Base-by-base conservation (phyloP, 768 basidiomycete species). In the Lactarius sp. region DNA sequence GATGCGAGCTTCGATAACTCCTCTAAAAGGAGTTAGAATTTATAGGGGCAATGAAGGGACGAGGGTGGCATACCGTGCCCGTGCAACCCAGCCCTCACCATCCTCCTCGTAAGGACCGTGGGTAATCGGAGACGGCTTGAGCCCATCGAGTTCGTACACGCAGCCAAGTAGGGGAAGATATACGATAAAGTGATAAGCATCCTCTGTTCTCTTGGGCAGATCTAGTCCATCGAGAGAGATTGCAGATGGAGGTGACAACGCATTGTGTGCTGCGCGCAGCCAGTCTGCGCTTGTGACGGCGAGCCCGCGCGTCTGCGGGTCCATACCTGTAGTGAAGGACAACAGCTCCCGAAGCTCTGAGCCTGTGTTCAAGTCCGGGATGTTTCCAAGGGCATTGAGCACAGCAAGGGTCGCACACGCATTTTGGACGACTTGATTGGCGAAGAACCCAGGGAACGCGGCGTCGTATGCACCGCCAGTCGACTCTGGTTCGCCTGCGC, bases 331-430 rank as follows among this genome's bases (percentile, higher is more conserved):
- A 1, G 90, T 87, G 71, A 98, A 98, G 51, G 77, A 82, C 66
- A 87, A 76, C 50, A 97, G 75, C 50, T 94, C 87, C 27, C 79
- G 77, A 13, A 97, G 80, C 69, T 90, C 86, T 6, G 83, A 71
- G 8, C 90, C 89, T 66, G 79, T 79, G 52, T 79, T 74, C 8
- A 91, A 77, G 3, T 80, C 80, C 3, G 85, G 83, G 57, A 92
- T 87, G 73, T 92, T 94, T 62, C 88, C 90, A 22, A 96, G 81
- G 34, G 91, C 92, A 71, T 98, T 97, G 63, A 97, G 77, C 39
- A 96, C 92, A 5, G 94, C 95, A 37, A 97, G 77, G n/a, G 94
- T 96, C 16, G 93, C 96, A 70, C 96, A 99, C 4, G 94, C 93
- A 69, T 98, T 99, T 76, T 95, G 94, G 69, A 97, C 92, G 56